Evolutionary conservation across 73 alveolate genomes (phyloP), one percentile per base, ranked within the genome.

Genomic region (Paramecium caudatum): DNA sequence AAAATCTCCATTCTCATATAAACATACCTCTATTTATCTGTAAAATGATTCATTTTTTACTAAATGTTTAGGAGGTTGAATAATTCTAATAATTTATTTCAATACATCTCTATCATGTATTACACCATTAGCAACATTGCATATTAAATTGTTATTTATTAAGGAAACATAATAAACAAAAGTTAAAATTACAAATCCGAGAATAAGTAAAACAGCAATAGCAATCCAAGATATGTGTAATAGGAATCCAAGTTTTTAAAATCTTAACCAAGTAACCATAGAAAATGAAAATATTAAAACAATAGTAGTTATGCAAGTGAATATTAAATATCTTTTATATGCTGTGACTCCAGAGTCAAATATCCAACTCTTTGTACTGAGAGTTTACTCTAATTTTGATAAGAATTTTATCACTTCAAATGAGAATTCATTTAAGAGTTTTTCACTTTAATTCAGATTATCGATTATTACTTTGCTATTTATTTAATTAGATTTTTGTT

Each of bases 271-370:
- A 68, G 84, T 68, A 1, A 68, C 84, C 19, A 68, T 32, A 8
- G 61, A 34, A 37, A 68, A 68, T 33, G 84, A 68, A n/a, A 68
- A 34, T 37, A 37, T 4, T n/a, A 68, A 37, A 68, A 32, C 5
- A 6, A 68, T 3, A 33, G 50, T 37, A 0, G 36, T 32, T 10
- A 43, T 68, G 34, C 84, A 68, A 4, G 50, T 68, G 34, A 68
- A 17, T 33, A 34, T 68, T 33, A 68, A 68, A 32, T 32, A 68
- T 32, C 50, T 68, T n/a, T 68, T 68, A 68, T 68, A 68, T 13
- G 84, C 84, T n/a, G 47, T 34, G 3, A 68, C 84, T 33, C 84
- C 84, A 13, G 84, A 68, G 21, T 68, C 84, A 15, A 68, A 34
- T 3, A 68, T 68, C 84, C 84, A 68, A 68, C 84, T 68, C 37